Base-by-base conservation (phyloP, 192 early-diverging fungal species). In the Backusella sp. region DNA sequence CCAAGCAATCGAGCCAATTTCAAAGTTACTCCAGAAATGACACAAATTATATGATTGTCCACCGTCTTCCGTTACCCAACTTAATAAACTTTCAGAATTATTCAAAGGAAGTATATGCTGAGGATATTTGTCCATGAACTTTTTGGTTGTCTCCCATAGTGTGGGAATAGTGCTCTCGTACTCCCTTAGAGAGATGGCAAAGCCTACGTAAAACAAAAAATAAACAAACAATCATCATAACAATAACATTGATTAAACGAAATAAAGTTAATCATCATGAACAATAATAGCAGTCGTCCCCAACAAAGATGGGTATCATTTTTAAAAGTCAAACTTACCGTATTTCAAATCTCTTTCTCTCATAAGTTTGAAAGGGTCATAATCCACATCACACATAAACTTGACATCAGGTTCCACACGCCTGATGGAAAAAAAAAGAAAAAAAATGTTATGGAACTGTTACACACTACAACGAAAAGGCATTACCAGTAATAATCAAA, bases 401-500 rank as follows among this genome's bases (percentile, higher is more conserved):
- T 88, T 78, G 12, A 94, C 92, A 39, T 85, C 89, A n/a, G 93
- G 93, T 76, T 94, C 93, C 21, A 94, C 80, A 11, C 92, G 85
- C 79, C 79, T 39, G 28, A 15, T 23, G 14, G 8, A 53, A 69
- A 68, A 21, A 30, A 56, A 32, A 12, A 3, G 42, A 46, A 44
- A 30, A 49, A 42, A 30, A 12, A 17, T 12, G 26, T 68, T 36
- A 32, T 14, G n/a, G 17, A 56, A 23, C 59, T 21, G 30, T 35
- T 34, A 53, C 44, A 73, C 26, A 52, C 0, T 34, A 53, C 15
- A 8, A 53, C 11, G 17, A 19, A 56, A 21, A 12, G n/a, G 3
- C 91, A 83, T n/a, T 94, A 87, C 94, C 94, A 96, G 86, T 94
- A 96, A 79, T 91, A 96, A 74, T 95, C 92, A 53, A 89, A 90